Conservation (phyloP, 192 early-diverging fungal species). For the Glomus cerebriforme region DNA sequence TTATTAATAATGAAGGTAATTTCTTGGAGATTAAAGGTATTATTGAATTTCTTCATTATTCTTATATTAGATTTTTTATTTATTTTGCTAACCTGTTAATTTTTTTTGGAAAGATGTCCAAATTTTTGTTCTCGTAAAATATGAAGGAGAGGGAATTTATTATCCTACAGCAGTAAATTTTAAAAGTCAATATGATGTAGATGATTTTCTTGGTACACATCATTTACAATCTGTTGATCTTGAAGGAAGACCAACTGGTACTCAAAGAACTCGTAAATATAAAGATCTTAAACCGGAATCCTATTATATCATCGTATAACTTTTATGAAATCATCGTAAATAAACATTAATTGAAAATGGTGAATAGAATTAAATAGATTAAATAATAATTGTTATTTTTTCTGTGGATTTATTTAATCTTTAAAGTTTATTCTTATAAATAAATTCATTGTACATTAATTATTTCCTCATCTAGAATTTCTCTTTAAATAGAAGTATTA, state of each 20-base stretch:
- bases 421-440: too few species aligned
- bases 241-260: neutral
- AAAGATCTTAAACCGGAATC: neutral
- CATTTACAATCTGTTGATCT: neutral
- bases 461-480: too few species aligned
- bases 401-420: too few species aligned
- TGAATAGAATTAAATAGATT: too few species aligned
- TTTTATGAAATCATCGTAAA: neutral
- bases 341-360: too few species aligned
- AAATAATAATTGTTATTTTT: too few species aligned
- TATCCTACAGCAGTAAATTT: neutral
- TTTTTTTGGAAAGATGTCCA: neutral
- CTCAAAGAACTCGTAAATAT: neutral
- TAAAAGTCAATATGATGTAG: neutral
- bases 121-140: neutral
- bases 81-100: neutral
- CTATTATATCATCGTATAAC: neutral
- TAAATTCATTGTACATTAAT: too few species aligned
- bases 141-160: neutral
- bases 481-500: too few species aligned
- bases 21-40: neutral
- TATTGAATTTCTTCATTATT: neutral
- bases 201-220: neutral
- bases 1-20: neutral
- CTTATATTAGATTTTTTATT: neutral